Evolutionary conservation across 148 eudicot species (phyloP), one percentile per base, ranked within the genome.

Genomic region (Camellia granthamiana): DNA sequence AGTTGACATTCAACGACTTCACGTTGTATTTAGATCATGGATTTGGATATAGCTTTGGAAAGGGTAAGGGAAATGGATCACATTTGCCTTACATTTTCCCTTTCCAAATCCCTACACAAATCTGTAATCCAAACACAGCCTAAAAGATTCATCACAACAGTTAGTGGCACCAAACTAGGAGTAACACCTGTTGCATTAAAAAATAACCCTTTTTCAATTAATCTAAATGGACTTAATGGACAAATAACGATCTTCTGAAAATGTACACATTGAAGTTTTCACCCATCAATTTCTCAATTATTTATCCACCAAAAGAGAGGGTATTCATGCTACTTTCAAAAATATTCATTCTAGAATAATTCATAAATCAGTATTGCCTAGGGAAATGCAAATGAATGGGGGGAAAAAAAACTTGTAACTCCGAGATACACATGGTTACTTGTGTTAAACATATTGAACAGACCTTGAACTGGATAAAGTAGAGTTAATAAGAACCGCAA

Each of bases 391-490:
- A 78, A 30, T 67, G 58, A 78, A 78, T 67, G 41, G 5, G 52
- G 14, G 21, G 21, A 30, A 69, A n/a, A n/a, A 56, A 19, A 66
- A 52, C 52, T 55, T 47, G 41, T 58, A 47, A 52, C 9, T 3
- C 56, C 43, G 65, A 23, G 10, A 65, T 64, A 38, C 71, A 65
- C 15, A 15, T n/a, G 71, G 59, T 14, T 77, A 2, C 30, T 75
- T 75, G 52, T 41, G 16, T 54, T 38, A 54, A 69, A 12, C 8
- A 51, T 51, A 19, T 65, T 23, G 4, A 13, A 79, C 77, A 61
- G 19, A 80, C 82, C 82, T 80, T 51, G 82, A 38, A 74, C 69
- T 51, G 44, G 82, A 80, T 73, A 80, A 66, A 73, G 82, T 80
- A n/a, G 82, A 80, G 67, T 80, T 80, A 12, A 74, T 41, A 47